A percentile compares a stretch with the other conserved stretches of the same genome.
Evolutionary conservation across 2,329 filamentous ascomycete species (phyloP).

Genomic region (Ceratocystiopsis sp.): DNA sequence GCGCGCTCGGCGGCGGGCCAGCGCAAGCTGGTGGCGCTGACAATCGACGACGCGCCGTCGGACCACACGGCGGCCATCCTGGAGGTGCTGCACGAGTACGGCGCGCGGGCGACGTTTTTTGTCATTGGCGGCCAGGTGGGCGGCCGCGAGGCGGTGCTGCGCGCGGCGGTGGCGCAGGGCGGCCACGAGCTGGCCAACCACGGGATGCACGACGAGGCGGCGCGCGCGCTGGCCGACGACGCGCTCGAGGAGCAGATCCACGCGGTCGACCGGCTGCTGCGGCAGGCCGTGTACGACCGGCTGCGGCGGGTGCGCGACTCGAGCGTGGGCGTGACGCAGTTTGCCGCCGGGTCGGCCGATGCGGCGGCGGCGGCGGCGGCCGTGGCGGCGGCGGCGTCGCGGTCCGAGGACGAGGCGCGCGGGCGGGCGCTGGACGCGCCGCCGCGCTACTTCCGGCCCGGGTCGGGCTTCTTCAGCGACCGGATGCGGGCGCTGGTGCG

Average conservation of each 20-base stretch:
- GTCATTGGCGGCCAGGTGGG: slow-evolving; percentile 64
- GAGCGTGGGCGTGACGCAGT: too few species aligned
- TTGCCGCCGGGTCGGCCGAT: slow-evolving; percentile 17
- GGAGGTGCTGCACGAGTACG: slow-evolving; percentile 44
- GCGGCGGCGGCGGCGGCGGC: slow-evolving; percentile 13
- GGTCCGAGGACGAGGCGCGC: too few species aligned
- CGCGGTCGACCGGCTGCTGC: slow-evolving; percentile 44
- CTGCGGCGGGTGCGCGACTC: slow-evolving; percentile 15
- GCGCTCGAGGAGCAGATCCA: slow-evolving; percentile 47
- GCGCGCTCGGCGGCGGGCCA: neutral
- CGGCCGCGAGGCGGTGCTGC: slow-evolving; percentile 35
- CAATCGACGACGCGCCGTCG: slow-evolving; percentile 75
- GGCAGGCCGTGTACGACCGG: slow-evolving; percentile 32
- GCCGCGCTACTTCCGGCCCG: slow-evolving; percentile 60
- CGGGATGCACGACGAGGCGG: slow-evolving; percentile 74
- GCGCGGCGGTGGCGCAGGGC: slow-evolving; percentile 36
- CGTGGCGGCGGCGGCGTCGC: too few species aligned
- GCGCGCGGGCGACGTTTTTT: slow-evolving; percentile 71
- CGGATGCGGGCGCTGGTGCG: slow-evolving; percentile 46
- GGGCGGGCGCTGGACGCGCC: slow-evolving; percentile 14
- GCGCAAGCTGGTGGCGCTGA: slow-evolving; percentile 56
- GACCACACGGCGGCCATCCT: slow-evolving; percentile 54
- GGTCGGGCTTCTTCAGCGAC: slow-evolving; percentile 65
- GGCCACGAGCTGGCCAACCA: slow-evolving; percentile 69
- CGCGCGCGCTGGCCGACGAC: slow-evolving; percentile 38